Conservation (phyloP, 129 eudicot genomes). For the Kitagawia praeruptora region DNA sequence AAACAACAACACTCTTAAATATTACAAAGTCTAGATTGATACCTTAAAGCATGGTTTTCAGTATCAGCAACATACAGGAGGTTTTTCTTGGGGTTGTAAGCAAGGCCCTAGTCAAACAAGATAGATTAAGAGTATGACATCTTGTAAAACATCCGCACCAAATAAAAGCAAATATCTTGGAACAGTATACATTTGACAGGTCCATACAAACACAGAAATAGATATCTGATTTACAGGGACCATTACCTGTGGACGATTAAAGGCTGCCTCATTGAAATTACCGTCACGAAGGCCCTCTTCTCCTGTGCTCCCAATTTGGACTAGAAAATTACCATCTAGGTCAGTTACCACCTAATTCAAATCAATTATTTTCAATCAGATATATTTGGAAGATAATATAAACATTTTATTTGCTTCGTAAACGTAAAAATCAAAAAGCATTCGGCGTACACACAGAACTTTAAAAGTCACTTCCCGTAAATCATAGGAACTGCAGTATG, state of each 20-base stretch:
- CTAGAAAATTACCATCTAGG: conserved; percentile 77
- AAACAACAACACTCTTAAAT: neutral
- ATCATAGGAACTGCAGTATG: neutral
- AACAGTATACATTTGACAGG: conserved; percentile 3
- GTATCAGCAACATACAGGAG: conserved; percentile 96
- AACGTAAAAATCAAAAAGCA: neutral
- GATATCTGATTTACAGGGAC: neutral
- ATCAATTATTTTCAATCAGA: neutral
- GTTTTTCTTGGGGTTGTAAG: conserved; percentile 75
- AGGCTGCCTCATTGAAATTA: conserved; percentile 75
- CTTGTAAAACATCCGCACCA: neutral
- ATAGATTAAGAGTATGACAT: neutral
- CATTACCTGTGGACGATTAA: conserved; percentile 85
- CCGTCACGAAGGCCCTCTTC: conserved; percentile 95
- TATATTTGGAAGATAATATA: neutral
- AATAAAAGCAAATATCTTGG: conserved; percentile 2
- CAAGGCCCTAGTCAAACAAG: conserved; percentile 56
- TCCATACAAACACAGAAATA: neutral
- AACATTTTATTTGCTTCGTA: neutral
- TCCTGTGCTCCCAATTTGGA: conserved; percentile 89
- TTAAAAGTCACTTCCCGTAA: neutral
- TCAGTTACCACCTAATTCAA: conserved; percentile 82
- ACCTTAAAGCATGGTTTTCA: conserved; percentile 96
- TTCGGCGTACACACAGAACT: neutral
- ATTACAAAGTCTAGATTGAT: conserved; percentile 13